These are phyloP conservation scores for Candolleomyces eurysporus DNA, from an alignment of 768 basidiomycete species.

Conservation along the genomic window DNA sequence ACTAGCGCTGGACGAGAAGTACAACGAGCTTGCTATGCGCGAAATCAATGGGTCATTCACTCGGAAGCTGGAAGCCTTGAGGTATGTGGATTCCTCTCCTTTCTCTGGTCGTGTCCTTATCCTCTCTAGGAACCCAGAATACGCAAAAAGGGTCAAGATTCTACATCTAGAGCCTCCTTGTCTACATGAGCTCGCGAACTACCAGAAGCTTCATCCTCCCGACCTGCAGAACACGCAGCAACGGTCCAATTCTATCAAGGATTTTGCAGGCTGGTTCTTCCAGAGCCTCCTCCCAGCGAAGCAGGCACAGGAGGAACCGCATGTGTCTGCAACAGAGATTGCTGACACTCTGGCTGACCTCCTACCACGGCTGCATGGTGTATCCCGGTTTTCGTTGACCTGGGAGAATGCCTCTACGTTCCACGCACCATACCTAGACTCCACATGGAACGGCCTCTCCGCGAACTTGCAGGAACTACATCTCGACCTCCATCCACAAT, in stretches of 20 bases:
- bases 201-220: background rate
- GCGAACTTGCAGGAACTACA: conserved; percentile 8
- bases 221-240: background rate
- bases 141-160: background rate
- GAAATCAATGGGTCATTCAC: background rate
- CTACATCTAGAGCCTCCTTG: background rate
- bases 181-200: background rate
- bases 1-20: conserved; percentile 5
- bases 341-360: background rate
- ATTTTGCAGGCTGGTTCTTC: background rate
- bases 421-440: conserved; percentile 4
- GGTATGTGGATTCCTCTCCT: background rate
- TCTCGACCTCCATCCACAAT: conserved; percentile 3
- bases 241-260: background rate
- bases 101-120: background rate
- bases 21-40: conserved; percentile 1
- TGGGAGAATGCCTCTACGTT: background rate
- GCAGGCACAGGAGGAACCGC: background rate
- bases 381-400: conserved; percentile 4
- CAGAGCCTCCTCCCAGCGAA: background rate
- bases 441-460: conserved; percentile 6
- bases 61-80: background rate
- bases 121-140: background rate
- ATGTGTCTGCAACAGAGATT: background rate
- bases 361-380: conserved; percentile 10